Percentiles rank a stretch among this genome's conserved stretches.
Evolutionary conservation across 1,284 basidiomycete genomes (phyloP).

Genomic region (Rhodotorula sp.): DNA sequence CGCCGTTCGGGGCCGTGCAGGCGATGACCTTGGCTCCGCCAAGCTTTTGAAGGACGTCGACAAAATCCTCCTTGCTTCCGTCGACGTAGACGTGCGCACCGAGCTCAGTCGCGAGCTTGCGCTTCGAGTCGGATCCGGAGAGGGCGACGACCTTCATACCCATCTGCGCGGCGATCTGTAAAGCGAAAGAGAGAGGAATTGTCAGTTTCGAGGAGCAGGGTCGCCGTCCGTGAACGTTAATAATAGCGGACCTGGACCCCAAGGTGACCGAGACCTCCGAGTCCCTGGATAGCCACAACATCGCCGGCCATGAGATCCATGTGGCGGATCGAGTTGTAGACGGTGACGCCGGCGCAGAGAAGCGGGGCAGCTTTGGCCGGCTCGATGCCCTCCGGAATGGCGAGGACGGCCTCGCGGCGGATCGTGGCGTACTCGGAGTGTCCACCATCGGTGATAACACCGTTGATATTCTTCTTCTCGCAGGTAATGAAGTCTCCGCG

Average conservation of each 20-base stretch:
- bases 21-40: constrained; percentile 45
- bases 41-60: constrained; percentile 50
- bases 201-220: not conserved
- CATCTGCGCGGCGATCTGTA: constrained; percentile 7
- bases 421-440: constrained; percentile 50
- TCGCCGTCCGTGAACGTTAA: not conserved
- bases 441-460: constrained; percentile 50
- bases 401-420: constrained; percentile 49
- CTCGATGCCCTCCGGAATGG: constrained; percentile 48
- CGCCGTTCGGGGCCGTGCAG: constrained; percentile 48
- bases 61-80: constrained; percentile 43
- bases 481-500: constrained; percentile 44
- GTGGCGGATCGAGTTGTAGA: constrained; percentile 51
- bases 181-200: no score
- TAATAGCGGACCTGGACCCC: constrained; percentile 30
- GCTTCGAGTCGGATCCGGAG: constrained; percentile 46
- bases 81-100: constrained; percentile 52
- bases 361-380: constrained; percentile 53
- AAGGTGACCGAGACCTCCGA: constrained; percentile 50
- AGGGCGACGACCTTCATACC: constrained; percentile 50
- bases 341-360: constrained; percentile 44
- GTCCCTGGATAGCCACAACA: constrained; percentile 51
- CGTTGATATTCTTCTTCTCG: constrained; percentile 42
- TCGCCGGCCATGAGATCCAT: constrained; percentile 42
- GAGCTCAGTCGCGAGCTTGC: constrained; percentile 49